Evolutionary conservation across 495 filamentous ascomycete species (phyloP).

Genomic region (Lineolata rhizophorae): DNA sequence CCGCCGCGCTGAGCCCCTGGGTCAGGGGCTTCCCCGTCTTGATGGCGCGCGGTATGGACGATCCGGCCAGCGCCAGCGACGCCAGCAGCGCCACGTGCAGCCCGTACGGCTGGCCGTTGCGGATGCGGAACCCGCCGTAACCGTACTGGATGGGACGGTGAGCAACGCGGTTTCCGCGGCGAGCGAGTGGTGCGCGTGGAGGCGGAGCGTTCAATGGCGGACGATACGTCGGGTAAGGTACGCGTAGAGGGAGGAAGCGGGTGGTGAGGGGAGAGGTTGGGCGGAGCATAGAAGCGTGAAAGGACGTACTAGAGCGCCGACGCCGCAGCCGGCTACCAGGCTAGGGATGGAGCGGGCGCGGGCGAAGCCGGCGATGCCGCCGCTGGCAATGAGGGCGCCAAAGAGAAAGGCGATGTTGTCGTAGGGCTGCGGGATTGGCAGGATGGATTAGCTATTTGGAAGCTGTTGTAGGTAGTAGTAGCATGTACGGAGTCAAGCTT

Average conservation of each 20-base stretch:
- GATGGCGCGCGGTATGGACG: constrained; percentile 65
- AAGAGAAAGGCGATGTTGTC: constrained; percentile 47
- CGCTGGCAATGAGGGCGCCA: constrained; percentile 60
- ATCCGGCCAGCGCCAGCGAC: constrained; percentile 57
- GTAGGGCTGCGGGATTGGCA: constrained; percentile 13
- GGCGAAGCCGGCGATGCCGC: constrained; percentile 66
- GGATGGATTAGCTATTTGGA: too few relatives aligned
- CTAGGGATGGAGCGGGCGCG: constrained; percentile 73
- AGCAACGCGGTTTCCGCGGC: too few relatives aligned
- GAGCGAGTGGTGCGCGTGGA: too few relatives aligned
- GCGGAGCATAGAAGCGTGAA: background rate
- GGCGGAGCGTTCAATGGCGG: too few relatives aligned
- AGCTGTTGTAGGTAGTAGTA: too few relatives aligned
- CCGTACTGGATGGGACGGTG: constrained; percentile 29
- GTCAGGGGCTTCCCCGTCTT: constrained; percentile 58
- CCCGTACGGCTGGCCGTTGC: constrained; percentile 23
- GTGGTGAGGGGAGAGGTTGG: background rate
- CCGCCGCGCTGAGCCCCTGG: constrained; percentile 41
- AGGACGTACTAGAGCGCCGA: constrained; percentile 34
- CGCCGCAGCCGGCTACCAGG: constrained; percentile 55
- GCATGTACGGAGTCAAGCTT: too few relatives aligned
- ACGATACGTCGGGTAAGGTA: too few relatives aligned
- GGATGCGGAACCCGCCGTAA: constrained; percentile 48
- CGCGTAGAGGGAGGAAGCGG: too few relatives aligned
- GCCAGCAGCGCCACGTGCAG: constrained; percentile 34